Evolutionary conservation across 1,284 basidiomycete species (phyloP), one percentile per base, ranked within the genome.

Genomic region (Leccinum subrobustum): DNA sequence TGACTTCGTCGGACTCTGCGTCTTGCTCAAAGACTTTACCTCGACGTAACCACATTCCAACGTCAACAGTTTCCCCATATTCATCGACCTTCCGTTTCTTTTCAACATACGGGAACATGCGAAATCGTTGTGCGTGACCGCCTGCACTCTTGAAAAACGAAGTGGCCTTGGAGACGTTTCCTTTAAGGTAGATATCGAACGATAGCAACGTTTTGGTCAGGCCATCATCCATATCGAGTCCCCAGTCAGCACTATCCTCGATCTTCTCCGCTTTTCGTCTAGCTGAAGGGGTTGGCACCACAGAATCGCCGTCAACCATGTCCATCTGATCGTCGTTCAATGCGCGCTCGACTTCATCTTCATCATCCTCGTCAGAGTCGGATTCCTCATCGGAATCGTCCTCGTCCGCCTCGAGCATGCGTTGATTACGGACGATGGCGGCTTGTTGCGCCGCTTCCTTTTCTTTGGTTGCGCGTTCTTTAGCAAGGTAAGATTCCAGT

Each of bases 31-130:
- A 84, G 50, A 91, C 89, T 73, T 89, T 92, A 2, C 93, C 92
- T 70, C 92, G 93, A 65, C 92, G 81, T 65, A 96, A 72, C 96
- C 96, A 98, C 83, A 93, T 92, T 33, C 88, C 95, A 20, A 95
- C 89, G 75, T 99, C 96, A 52, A 98, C 81, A 6, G 89, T 91
- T 79, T 99, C 97, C 1, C 97, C 97, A 73, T 95, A 99, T 64
- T 92, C 92, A 73, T 99, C 97, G 16, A 99, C 91, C 65, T 90
- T 82, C 64, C 94, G 81, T 70, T 92, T 95, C 73, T 93, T 90
- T 77, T 99, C 96, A 42, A 97, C 87, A 68, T 95, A 95, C 0
- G 97, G 97, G 77, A 98, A 99, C 92, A 98, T 98, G 65, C 97
- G 84, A 75, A 92, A 98, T 48, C 96, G 84, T 70, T 88, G 91